A percentile compares a stretch with the other conserved stretches of the same genome.
phyloP scores from a whole-genome alignment of 1,284 basidiomycete genomes.

The Ganoderma lingzhi region DNA sequence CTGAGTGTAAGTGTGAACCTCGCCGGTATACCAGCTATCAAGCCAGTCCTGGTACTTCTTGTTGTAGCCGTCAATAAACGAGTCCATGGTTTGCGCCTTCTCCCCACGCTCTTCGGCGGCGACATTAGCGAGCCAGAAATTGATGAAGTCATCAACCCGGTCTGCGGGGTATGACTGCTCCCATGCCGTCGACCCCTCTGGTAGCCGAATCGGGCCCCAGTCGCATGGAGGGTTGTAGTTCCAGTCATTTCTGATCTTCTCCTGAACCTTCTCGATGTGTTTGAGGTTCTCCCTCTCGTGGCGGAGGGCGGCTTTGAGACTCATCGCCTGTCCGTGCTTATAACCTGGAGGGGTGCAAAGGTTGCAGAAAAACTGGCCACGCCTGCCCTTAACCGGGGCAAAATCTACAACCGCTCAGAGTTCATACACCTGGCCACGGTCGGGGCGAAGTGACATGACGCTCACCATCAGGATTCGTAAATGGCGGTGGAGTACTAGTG shows the following conservation, averaged over 20 bases:
- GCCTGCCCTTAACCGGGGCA: constrained; percentile 19
- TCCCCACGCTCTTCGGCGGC: constrained; percentile 60
- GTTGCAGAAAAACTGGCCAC: constrained; percentile 29
- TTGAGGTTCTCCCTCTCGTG: constrained; percentile 29
- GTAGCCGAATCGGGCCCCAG: constrained; percentile 40
- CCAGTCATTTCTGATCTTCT: constrained; percentile 18
- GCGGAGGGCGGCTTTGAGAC: constrained; percentile 20
- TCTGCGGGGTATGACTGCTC: constrained; percentile 62
- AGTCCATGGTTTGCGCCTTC: constrained; percentile 54
- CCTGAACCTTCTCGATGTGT: constrained; percentile 27
- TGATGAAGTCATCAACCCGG: constrained; percentile 44
- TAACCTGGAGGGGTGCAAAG: constrained; percentile 27
- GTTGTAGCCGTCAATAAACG: constrained; percentile 52
- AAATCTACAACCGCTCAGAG: constrained; percentile 28
- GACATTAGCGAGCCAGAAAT: constrained; percentile 63
- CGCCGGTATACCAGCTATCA: constrained; percentile 31
- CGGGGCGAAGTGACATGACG: background rate
- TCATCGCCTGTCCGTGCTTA: constrained; percentile 30
- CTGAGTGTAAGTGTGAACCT: constrained; percentile 15
- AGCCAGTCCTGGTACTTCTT: constrained; percentile 30
- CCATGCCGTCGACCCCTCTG: constrained; percentile 51
- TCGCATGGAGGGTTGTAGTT: constrained; percentile 15
- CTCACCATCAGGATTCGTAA: constrained; percentile 10
- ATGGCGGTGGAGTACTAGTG: background rate
- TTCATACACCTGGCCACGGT: background rate